Conservation (phyloP, 371 early-diverging fungal species). For the Lichtheimia corymbifera region DNA sequence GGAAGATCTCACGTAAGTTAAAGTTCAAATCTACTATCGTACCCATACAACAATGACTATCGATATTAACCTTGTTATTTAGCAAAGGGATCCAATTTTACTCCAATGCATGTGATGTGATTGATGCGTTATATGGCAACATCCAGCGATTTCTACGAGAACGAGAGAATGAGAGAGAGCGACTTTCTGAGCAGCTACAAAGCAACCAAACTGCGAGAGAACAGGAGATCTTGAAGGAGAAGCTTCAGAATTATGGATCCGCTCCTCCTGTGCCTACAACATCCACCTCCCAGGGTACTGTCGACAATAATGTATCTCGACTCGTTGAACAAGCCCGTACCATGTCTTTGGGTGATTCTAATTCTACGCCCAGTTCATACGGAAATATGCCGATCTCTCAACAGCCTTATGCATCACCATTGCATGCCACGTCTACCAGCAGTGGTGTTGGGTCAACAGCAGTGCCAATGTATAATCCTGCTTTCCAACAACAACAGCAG, state of each 20-base stretch:
- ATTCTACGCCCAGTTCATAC: not conserved
- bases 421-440: too few species aligned
- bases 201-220: conserved; percentile 67
- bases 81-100: conserved; percentile 80
- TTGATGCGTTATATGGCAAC: conserved; percentile 60
- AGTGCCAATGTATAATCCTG: conserved; percentile 1
- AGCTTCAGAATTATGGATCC: conserved; percentile 50
- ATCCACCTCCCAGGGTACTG: conserved; percentile 5
- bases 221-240: conserved; percentile 71
- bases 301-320: too few species aligned
- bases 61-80: conserved; percentile 6
- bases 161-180: conserved; percentile 68
- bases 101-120: conserved; percentile 63
- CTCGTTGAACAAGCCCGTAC: conserved; percentile 29
- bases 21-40: not conserved
- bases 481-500: conserved; percentile 2
- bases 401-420: too few species aligned
- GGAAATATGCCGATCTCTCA: too few species aligned
- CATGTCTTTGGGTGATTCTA: conserved; percentile 28
- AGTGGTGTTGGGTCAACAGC: not conserved
- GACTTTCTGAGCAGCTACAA: conserved; percentile 60
- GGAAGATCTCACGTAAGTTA: conserved; percentile 58
- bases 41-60: not conserved
- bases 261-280: conserved; percentile 35
- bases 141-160: conserved; percentile 66